Evolutionary conservation across 2,329 filamentous ascomycete genomes (phyloP).

Genomic region (Cladosporium sp.): DNA sequence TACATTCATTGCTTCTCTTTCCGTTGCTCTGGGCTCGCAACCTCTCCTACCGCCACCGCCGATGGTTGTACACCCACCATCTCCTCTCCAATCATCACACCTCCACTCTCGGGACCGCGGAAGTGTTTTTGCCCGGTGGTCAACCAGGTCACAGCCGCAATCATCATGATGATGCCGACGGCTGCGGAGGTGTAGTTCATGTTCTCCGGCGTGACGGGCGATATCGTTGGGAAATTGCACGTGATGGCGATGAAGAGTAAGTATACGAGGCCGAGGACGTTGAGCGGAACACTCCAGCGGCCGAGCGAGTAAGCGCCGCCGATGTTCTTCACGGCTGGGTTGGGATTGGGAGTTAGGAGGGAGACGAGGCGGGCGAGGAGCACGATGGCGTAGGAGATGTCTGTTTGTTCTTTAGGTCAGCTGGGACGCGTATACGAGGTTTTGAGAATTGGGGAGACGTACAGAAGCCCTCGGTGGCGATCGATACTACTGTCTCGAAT

Average conservation of each 20-base stretch:
- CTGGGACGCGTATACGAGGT: too few relatives aligned
- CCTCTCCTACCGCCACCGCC: neutral
- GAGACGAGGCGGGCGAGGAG: constrained; percentile 49
- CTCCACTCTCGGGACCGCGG: constrained; percentile 40
- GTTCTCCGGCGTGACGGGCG: constrained; percentile 49
- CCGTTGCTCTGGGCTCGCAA: too few relatives aligned
- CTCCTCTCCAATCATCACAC: neutral
- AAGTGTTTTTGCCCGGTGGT: constrained; percentile 49
- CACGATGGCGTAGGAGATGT: constrained; percentile 56
- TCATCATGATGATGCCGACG: constrained; percentile 50
- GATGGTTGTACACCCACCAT: neutral
- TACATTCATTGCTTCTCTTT: too few relatives aligned
- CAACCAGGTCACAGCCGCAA: constrained; percentile 50
- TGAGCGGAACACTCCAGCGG: constrained; percentile 41
- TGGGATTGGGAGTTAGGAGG: constrained; percentile 28
- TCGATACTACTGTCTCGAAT: constrained; percentile 52
- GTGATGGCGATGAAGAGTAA: constrained; percentile 53
- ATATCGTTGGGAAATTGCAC: constrained; percentile 52
- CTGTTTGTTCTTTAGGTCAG: neutral
- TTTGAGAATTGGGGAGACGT: constrained; percentile 20
- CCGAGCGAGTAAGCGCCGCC: constrained; percentile 46
- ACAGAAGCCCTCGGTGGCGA: constrained; percentile 55
- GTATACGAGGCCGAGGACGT: constrained; percentile 49
- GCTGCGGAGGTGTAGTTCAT: constrained; percentile 59
- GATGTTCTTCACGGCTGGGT: constrained; percentile 34